A percentile compares a stretch with the other conserved stretches of the same genome.
phyloP scores from a whole-genome alignment of 2,329 filamentous ascomycete genomes.

The Cadophora sp. region DNA sequence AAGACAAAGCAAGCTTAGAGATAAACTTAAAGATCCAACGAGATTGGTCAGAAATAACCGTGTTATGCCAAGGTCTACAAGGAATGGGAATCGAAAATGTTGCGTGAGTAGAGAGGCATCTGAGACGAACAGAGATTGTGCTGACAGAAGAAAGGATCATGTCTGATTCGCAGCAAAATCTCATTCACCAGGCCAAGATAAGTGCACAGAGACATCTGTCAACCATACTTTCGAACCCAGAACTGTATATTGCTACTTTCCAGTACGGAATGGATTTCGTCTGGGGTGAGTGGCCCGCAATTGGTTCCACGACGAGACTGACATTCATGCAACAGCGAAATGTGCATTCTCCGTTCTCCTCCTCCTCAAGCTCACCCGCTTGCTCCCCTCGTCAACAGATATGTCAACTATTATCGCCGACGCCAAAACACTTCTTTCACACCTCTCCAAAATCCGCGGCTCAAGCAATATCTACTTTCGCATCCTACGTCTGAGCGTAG shows the following conservation, averaged over 20 bases:
- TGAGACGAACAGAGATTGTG: background rate
- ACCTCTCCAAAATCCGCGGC: slow-evolving; percentile 50
- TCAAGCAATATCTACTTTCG: slow-evolving; percentile 56
- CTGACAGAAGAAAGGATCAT: slow-evolving; percentile 48
- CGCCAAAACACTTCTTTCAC: slow-evolving; percentile 51
- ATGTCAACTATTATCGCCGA: slow-evolving; percentile 49
- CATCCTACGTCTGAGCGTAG: slow-evolving; percentile 55
- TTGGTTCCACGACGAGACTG: background rate
- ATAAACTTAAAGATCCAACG: slow-evolving; percentile 58
- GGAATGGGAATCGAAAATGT: slow-evolving; percentile 57
- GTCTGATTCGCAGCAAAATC: slow-evolving; percentile 54
- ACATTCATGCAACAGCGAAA: slow-evolving; percentile 49
- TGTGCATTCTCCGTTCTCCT: slow-evolving; percentile 63
- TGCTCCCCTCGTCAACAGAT: slow-evolving; percentile 51
- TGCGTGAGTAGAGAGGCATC: slow-evolving; percentile 34
- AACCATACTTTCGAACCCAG: slow-evolving; percentile 53
- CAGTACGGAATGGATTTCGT: slow-evolving; percentile 64
- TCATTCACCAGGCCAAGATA: slow-evolving; percentile 57
- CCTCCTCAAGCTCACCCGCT: slow-evolving; percentile 57
- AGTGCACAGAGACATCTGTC: slow-evolving; percentile 58
- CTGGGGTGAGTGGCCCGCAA: slow-evolving; percentile 46
- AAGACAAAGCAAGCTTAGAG: slow-evolving; percentile 49
- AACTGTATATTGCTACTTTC: slow-evolving; percentile 57
- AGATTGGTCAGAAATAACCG: slow-evolving; percentile 60
- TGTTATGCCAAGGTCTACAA: slow-evolving; percentile 56